phyloP scores from a whole-genome alignment of 2,329 filamentous ascomycete genomes.

The Myriosclerotinia curreyana region DNA sequence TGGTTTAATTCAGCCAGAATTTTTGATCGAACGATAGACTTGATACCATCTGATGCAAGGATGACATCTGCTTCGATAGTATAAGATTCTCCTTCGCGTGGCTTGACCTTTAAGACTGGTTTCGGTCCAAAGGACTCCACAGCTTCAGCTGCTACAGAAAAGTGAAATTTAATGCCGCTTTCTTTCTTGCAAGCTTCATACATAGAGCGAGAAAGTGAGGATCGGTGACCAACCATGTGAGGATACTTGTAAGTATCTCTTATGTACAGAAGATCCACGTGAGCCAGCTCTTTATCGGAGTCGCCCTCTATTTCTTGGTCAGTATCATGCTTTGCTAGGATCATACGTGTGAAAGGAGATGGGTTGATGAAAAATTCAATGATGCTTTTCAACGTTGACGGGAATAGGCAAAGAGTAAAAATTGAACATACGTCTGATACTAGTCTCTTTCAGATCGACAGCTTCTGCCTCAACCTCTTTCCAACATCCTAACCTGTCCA shows the following conservation, averaged over 20 bases:
- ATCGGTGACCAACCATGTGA: slow-evolving; percentile 74
- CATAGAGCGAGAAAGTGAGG: slow-evolving; percentile 65
- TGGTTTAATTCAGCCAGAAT: slow-evolving; percentile 51
- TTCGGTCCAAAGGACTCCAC: slow-evolving; percentile 58
- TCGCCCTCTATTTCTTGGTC: slow-evolving; percentile 53
- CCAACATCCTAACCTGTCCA: slow-evolving; percentile 73
- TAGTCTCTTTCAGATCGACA: slow-evolving; percentile 67
- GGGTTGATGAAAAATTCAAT: not conserved
- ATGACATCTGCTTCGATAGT: slow-evolving; percentile 53
- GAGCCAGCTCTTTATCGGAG: slow-evolving; percentile 64
- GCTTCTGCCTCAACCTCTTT: slow-evolving; percentile 66
- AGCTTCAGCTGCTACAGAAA: slow-evolving; percentile 54
- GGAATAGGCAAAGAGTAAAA: not conserved
- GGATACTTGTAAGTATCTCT: slow-evolving; percentile 53
- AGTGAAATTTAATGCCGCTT: slow-evolving; percentile 64
- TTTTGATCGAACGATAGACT: slow-evolving; percentile 49
- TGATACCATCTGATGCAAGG: slow-evolving; percentile 56
- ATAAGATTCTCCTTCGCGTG: slow-evolving; percentile 50
- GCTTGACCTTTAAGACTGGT: slow-evolving; percentile 57
- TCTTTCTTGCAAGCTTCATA: slow-evolving; percentile 68
- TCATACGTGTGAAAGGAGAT: not conserved
- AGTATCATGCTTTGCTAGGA: not conserved
- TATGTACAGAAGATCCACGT: slow-evolving; percentile 68
- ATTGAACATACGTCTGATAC: slow-evolving; percentile 58
- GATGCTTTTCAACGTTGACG: not conserved